phyloP scores from a whole-genome alignment of 2,329 filamentous ascomycete genomes.

The Ophiostoma novo-ulmi region DNA sequence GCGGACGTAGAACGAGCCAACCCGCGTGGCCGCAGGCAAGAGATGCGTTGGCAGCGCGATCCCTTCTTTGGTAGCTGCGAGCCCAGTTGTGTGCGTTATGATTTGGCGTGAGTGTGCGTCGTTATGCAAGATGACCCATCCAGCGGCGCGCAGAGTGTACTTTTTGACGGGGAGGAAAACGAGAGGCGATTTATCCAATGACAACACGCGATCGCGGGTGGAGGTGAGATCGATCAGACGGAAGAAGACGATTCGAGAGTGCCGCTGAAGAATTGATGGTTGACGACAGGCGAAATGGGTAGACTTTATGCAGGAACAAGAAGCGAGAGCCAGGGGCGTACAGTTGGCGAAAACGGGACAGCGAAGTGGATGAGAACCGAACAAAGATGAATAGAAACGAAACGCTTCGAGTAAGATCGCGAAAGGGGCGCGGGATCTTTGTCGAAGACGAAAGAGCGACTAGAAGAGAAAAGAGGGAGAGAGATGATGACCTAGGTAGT shows the following conservation, averaged over 20 bases:
- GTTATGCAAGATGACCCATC: slow-evolving; percentile 14
- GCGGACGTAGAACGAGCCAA: slow-evolving; percentile 17
- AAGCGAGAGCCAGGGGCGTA: slow-evolving; percentile 6
- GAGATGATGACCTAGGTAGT: background rate
- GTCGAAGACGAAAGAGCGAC: background rate
- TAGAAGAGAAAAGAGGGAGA: background rate
- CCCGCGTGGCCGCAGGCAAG: slow-evolving; percentile 22
- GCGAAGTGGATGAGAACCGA: background rate
- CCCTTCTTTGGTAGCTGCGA: slow-evolving; percentile 14
- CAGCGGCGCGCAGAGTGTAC: background rate
- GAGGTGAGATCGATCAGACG: background rate
- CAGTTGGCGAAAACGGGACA: background rate
- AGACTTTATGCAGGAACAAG: slow-evolving; percentile 6
- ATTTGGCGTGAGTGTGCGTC: slow-evolving; percentile 6
- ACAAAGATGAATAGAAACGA: background rate
- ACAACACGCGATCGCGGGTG: slow-evolving; percentile 1
- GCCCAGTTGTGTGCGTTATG: background rate
- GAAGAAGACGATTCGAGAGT: background rate
- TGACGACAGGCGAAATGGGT: slow-evolving; percentile 14
- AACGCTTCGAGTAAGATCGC: background rate
- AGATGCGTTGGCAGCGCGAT: slow-evolving; percentile 25
- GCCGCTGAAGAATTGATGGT: background rate
- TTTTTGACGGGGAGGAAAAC: slow-evolving; percentile 12
- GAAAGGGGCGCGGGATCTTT: background rate
- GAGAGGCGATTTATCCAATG: slow-evolving; percentile 6